These are phyloP conservation scores for Willaertia magna DNA, from an alignment of 208 protist genomes.

Conservation along the genomic window DNA sequence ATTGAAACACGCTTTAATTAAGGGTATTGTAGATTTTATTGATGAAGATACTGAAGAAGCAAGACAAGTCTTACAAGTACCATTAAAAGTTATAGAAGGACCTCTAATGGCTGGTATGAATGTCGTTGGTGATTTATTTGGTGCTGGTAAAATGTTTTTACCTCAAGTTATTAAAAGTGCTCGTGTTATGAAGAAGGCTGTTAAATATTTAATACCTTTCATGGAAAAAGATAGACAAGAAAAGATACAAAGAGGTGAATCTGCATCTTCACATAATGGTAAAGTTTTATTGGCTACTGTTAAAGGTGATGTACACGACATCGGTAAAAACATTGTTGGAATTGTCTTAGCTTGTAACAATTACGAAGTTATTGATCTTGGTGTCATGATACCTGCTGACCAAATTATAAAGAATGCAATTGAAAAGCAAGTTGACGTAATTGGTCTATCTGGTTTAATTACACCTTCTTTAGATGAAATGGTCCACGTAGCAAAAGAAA, in stretches of 20 bases:
- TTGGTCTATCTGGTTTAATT: conserved; percentile 88
- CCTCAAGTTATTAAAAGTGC: conserved; percentile 89
- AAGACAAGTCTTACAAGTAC: conserved; percentile 40
- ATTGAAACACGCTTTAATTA: conserved; percentile 74
- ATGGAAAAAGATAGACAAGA: conserved; percentile 71
- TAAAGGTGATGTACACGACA: conserved; percentile 94
- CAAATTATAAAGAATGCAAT: conserved; percentile 68
- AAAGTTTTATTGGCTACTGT: conserved; percentile 82
- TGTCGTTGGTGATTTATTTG: conserved; percentile 86
- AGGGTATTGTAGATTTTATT: conserved; percentile 84
- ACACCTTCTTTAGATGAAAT: conserved; percentile 93
- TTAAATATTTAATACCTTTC: conserved; percentile 84
- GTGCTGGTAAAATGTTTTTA: conserved; percentile 91
- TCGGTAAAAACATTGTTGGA: conserved; percentile 92
- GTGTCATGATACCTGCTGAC: conserved; percentile 78
- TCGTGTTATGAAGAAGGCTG: conserved; percentile 90
- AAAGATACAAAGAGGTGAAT: conserved; percentile 18
- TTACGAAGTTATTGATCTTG: conserved; percentile 81
- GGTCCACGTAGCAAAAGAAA: conserved; percentile 78
- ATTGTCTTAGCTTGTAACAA: conserved; percentile 92
- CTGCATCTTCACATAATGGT: conserved; percentile 20
- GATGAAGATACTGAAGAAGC: conserved; percentile 78
- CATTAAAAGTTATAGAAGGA: conserved; percentile 76
- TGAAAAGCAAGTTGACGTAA: conserved; percentile 66
- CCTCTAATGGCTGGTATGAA: conserved; percentile 88